phyloP scores from a whole-genome alignment of 495 filamentous ascomycete species.

The Podospora tetraspora region DNA sequence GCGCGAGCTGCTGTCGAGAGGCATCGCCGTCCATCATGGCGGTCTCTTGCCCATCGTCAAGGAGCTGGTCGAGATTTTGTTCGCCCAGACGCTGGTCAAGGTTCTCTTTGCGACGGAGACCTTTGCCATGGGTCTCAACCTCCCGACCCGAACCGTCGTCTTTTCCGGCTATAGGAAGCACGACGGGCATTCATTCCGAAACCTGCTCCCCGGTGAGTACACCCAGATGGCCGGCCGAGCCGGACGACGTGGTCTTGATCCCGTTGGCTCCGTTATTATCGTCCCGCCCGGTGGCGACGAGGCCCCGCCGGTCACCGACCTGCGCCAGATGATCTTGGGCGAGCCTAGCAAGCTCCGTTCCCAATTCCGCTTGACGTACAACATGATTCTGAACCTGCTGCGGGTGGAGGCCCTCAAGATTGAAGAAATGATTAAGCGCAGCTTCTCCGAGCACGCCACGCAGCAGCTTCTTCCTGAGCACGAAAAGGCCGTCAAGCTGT shows the following conservation, averaged over 20 bases:
- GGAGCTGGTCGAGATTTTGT: constrained; percentile 94
- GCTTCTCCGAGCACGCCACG: constrained; percentile 98
- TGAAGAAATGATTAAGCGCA: constrained; percentile 99
- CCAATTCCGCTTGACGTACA: constrained; percentile 96
- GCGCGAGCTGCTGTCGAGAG: constrained; percentile 76
- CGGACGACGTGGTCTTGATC: constrained; percentile 85
- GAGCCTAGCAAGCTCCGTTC: constrained; percentile 92
- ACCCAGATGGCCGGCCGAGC: constrained; percentile 98
- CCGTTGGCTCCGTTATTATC: constrained; percentile 89
- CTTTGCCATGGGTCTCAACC: constrained; percentile 95
- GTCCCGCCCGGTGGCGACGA: constrained; percentile 73
- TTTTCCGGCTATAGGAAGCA: constrained; percentile 97
- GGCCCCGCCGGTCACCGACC: constrained; percentile 73
- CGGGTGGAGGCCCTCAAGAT: constrained; percentile 96
- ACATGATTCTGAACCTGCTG: constrained; percentile 96
- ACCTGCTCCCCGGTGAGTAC: constrained; percentile 90
- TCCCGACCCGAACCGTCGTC: constrained; percentile 92
- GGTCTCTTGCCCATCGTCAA: constrained; percentile 95
- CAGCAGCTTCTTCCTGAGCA: constrained; percentile 92
- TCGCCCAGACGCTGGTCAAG: constrained; percentile 90
- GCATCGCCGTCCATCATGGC: constrained; percentile 94
- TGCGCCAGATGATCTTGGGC: constrained; percentile 92
- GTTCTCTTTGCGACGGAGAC: constrained; percentile 97
- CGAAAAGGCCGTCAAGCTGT: constrained; percentile 88
- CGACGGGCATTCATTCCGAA: constrained; percentile 84